A percentile compares a stretch with the other conserved stretches of the same genome.
Evolutionary conservation across 352 stramenopile genomes (phyloP).

Genomic region (Labyrinthula sp.): DNA sequence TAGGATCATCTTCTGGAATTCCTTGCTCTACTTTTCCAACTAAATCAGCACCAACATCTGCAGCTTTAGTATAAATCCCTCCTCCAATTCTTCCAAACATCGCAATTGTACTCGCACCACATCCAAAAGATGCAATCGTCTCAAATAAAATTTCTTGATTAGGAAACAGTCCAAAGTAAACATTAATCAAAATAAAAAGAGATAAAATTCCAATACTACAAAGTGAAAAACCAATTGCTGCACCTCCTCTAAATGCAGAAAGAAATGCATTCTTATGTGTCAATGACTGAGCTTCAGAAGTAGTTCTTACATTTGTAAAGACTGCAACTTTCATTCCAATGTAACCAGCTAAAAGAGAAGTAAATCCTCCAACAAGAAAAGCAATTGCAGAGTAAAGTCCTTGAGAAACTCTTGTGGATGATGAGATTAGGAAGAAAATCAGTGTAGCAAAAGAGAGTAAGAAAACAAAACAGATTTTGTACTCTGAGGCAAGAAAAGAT

Average conservation of each 20-base stretch:
- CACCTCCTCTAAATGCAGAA: conserved; percentile 68
- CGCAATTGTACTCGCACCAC: conserved; percentile 90
- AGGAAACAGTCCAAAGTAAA: conserved; percentile 19
- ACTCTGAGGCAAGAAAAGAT: conserved; percentile 89
- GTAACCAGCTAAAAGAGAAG: conserved; percentile 88
- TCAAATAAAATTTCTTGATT: conserved; percentile 67
- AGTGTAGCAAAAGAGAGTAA: conserved; percentile 41
- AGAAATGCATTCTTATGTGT: conserved; percentile 22
- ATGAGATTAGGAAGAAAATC: conserved; percentile 50
- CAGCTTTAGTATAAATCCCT: conserved; percentile 98
- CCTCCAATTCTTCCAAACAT: conserved; percentile 97
- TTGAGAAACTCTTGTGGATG: conserved; percentile 48
- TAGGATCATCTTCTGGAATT: conserved; percentile 94
- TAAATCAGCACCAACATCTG: conserved; percentile 95
- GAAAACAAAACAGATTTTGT: conserved; percentile 93
- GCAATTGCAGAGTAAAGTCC: conserved; percentile 76
- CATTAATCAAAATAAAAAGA: conserved; percentile 21
- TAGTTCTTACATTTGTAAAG: conserved; percentile 93
- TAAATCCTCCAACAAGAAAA: conserved; percentile 86
- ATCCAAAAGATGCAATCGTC: conserved; percentile 82
- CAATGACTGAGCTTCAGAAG: too few species aligned
- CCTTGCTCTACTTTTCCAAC: conserved; percentile 97
- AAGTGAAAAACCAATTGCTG: conserved; percentile 95
- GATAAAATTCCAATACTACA: conserved; percentile 7
- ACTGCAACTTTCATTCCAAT: conserved; percentile 98